Evolutionary conservation across 2,329 filamentous ascomycete genomes (phyloP).

Genomic region (Pyricularia sp.): DNA sequence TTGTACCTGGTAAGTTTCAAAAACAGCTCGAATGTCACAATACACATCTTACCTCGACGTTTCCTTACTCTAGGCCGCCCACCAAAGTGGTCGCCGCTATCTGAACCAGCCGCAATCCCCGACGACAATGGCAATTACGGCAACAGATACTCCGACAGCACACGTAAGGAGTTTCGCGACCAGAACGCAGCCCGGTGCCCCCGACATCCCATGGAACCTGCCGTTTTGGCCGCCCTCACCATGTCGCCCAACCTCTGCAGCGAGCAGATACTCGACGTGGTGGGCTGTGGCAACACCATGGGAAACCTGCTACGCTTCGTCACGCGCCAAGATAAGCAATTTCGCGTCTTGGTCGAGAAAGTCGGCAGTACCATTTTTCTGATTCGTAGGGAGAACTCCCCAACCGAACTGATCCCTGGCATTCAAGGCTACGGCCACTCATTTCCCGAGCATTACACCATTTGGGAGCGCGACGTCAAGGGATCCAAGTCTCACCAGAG

Average conservation of each 20-base stretch:
- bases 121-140: slow-evolving; percentile 31
- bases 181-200: slow-evolving; percentile 41
- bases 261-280: slow-evolving; percentile 35
- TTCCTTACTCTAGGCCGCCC: slow-evolving; percentile 30
- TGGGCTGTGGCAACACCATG: slow-evolving; percentile 51
- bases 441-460: slow-evolving; percentile 58
- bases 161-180: slow-evolving; percentile 38
- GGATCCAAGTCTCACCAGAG: slow-evolving; percentile 54
- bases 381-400: slow-evolving; percentile 50
- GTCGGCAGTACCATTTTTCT: slow-evolving; percentile 52
- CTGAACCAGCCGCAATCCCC: slow-evolving; percentile 20
- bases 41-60: not conserved
- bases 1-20: slow-evolving; percentile 22
- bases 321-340: slow-evolving; percentile 31
- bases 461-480: slow-evolving; percentile 45
- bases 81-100: slow-evolving; percentile 36
- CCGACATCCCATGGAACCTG: slow-evolving; percentile 39
- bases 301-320: slow-evolving; percentile 52
- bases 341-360: slow-evolving; percentile 49
- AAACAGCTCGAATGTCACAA: no score
- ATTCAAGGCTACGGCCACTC: slow-evolving; percentile 54
- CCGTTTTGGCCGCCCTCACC: slow-evolving; percentile 27
- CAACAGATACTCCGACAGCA: not conserved
- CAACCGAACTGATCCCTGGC: slow-evolving; percentile 43
- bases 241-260: slow-evolving; percentile 24